Conservation (phyloP, 495 filamentous ascomycete species). For the Tuber microsphaerosporum region DNA sequence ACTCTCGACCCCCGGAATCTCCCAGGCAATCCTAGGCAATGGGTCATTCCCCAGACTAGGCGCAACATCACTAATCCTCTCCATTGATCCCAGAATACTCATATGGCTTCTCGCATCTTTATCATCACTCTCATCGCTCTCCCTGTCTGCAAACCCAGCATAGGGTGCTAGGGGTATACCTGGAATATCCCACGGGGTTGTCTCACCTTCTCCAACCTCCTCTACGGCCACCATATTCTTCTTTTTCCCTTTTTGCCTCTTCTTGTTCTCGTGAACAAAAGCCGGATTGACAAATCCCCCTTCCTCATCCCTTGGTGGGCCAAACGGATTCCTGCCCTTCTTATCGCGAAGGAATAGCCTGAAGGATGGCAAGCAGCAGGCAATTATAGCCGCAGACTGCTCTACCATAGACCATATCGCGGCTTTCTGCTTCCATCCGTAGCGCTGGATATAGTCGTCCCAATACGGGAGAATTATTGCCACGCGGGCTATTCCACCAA, state of each 20-base stretch:
- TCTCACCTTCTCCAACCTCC: background rate
- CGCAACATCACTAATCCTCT: background rate
- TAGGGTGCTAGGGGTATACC: background rate
- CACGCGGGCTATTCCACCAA: background rate
- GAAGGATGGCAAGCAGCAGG: background rate
- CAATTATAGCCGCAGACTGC: background rate
- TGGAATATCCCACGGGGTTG: background rate
- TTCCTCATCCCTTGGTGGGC: background rate
- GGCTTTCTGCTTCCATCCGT: conserved; percentile 4
- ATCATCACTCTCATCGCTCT: background rate
- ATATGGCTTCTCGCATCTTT: background rate
- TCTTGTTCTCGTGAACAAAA: background rate
- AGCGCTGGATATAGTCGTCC: background rate
- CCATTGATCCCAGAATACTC: background rate
- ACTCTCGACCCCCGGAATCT: background rate
- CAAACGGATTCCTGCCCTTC: background rate
- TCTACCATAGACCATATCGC: background rate
- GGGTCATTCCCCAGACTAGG: background rate
- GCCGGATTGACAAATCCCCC: background rate
- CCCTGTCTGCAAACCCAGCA: background rate
- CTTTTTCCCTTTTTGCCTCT: background rate
- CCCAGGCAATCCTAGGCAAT: background rate
- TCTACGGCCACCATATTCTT: background rate
- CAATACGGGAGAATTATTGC: background rate
- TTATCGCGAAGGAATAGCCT: background rate